A percentile compares a stretch with the other conserved stretches of the same genome.
These are phyloP conservation scores for Salicornia ramosissima DNA, from an alignment of 148 eudicot genomes.

Conservation along the genomic window DNA sequence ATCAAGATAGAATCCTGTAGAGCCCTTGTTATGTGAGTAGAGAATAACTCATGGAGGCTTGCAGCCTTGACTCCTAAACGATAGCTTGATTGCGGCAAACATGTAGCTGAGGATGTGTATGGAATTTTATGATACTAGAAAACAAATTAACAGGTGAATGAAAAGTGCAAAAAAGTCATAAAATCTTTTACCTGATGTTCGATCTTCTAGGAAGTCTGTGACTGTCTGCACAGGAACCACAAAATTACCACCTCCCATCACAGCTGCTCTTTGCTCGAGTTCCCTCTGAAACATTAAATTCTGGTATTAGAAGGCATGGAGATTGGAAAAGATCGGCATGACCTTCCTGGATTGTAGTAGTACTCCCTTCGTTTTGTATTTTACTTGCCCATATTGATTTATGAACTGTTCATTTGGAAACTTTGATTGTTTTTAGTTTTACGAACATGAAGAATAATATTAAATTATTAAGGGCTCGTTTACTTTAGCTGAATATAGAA, in stretches of 20 bases:
- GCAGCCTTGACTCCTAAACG: constrained; percentile 86
- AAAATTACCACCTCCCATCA: constrained; percentile 92
- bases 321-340: too few relatives aligned
- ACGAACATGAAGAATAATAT: too few relatives aligned
- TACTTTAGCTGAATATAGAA: too few relatives aligned
- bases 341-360: too few relatives aligned
- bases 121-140: constrained; percentile 3
- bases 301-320: not conserved
- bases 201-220: constrained; percentile 72
- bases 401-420: too few relatives aligned
- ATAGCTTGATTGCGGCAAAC: constrained; percentile 80
- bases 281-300: constrained; percentile 45
- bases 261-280: constrained; percentile 78
- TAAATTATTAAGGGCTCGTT: too few relatives aligned
- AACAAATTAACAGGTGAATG: not conserved
- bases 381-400: too few relatives aligned
- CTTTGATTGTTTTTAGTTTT: too few relatives aligned
- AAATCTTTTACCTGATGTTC: constrained; percentile 53
- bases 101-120: constrained; percentile 38
- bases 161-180: not conserved
- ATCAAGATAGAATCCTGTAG: constrained; percentile 67
- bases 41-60: constrained; percentile 75
- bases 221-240: constrained; percentile 87
- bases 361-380: too few relatives aligned
- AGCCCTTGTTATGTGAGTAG: constrained; percentile 65